Evolutionary conservation across 331 rosid genomes (phyloP), one percentile per base, ranked within the genome.

Genomic region (Cydonia oblonga): DNA sequence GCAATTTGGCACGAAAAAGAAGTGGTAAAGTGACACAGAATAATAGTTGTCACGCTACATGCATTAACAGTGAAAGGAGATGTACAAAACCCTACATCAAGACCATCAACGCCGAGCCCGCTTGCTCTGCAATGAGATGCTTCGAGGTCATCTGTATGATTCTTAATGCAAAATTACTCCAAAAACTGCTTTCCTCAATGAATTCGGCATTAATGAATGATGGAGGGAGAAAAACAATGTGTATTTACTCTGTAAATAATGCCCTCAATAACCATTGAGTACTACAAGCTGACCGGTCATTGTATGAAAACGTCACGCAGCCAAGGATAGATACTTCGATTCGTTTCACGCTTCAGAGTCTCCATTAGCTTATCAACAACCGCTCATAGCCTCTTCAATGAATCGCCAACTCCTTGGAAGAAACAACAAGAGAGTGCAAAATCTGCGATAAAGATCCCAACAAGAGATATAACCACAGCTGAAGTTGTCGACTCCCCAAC

Each of bases 401-500:
- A 89, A 84, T 91, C 97, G 38, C 97, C 97, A 32, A 88, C 91
- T 76, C 98, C 98, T 79, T 89, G 96, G 86, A 93, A 93, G 88
- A 93, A 93, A 75, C 76, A 70, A 81, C 67, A 93, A 40, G 98
- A 91, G 33, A 93, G 96, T 22, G 88, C 86, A 60, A 93, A 93
- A 83, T 93, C 98, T 32, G 98, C 96, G 20, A 93, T 35, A 73
- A 93, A 93, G 75, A 93, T 91, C 52, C 98, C 97, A 10, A 95
- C 98, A 65, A 95, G 96, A 71, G 98, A 95, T 71, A 95, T 79
- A 56, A 95, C 98, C 63, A 95, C 98, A 5, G 98, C 97, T 11
- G 98, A 91, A 0, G 98, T 95, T 42, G 98, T 95, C 20, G 99
- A 89, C 80, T 95, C 97, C 9, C 97, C 97, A 5, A 95, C 97